Evolutionary conservation across 2,329 filamentous ascomycete genomes (phyloP).

Genomic region (Metarhizium anisopliae): DNA sequence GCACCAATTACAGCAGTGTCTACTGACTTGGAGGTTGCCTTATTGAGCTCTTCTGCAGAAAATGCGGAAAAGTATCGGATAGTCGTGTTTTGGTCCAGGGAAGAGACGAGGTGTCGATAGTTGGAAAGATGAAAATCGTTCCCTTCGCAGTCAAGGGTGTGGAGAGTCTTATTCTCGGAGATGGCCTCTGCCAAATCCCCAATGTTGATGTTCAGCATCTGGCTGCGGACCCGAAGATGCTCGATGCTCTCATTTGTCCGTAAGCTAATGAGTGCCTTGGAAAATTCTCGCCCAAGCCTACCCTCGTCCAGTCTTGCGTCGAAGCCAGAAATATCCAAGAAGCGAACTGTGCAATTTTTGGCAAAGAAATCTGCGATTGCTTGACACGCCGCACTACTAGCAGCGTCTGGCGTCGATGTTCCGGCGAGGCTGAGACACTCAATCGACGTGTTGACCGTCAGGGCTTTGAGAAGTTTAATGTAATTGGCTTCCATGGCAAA

Average conservation of each 20-base stretch:
- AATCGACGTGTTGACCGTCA: constrained; percentile 41
- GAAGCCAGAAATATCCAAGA: constrained; percentile 47
- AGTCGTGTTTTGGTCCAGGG: constrained; percentile 31
- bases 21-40: constrained; percentile 24
- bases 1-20: constrained; percentile 18
- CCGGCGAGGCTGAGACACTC: constrained; percentile 45
- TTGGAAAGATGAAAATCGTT: constrained; percentile 47
- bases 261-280: constrained; percentile 38
- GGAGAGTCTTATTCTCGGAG: constrained; percentile 36
- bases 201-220: constrained; percentile 45
- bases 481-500: constrained; percentile 43
- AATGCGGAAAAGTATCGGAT: constrained; percentile 37
- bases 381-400: constrained; percentile 36
- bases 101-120: constrained; percentile 36
- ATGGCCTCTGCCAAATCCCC: constrained; percentile 43
- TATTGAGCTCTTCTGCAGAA: constrained; percentile 25
- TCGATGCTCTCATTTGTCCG: constrained; percentile 33
- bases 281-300: constrained; percentile 44
- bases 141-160: constrained; percentile 44
- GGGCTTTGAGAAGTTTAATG: constrained; percentile 38
- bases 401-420: constrained; percentile 38
- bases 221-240: constrained; percentile 47
- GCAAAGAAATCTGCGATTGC: constrained; percentile 42
- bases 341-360: constrained; percentile 41
- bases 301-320: constrained; percentile 49